Conservation (phyloP, 371 early-diverging fungal species). For the Nosema granulosis region DNA sequence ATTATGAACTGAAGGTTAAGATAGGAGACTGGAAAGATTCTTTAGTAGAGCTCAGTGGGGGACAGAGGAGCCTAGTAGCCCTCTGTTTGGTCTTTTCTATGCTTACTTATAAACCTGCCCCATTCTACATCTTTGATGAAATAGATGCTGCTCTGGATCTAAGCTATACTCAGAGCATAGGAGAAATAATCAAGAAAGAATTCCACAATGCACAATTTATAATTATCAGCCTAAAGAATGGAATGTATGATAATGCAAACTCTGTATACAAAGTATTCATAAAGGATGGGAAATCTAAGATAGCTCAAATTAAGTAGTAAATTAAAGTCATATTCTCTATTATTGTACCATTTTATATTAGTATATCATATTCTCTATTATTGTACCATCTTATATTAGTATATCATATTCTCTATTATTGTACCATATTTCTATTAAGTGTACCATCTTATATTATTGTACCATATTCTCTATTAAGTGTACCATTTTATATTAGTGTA, state of each 20-base stretch:
- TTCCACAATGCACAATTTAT: slow-evolving; percentile 96
- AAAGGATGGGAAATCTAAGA: slow-evolving; percentile 85
- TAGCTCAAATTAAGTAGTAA: slow-evolving; percentile 71
- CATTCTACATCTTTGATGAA: slow-evolving; percentile 99
- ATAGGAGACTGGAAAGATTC: slow-evolving; percentile 94
- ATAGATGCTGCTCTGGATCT: slow-evolving; percentile 97
- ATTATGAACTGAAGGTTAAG: slow-evolving; percentile 85
- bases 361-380: too few relatives aligned
- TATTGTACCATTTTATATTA: too few relatives aligned
- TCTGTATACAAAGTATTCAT: slow-evolving; percentile 88
- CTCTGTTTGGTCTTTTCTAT: slow-evolving; percentile 89
- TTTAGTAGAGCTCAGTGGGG: slow-evolving; percentile 91
- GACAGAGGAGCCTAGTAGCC: slow-evolving; percentile 91
- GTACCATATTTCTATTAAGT: too few relatives aligned
- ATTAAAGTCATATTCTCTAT: too few relatives aligned
- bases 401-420: too few relatives aligned
- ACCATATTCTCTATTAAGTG: too few relatives aligned
- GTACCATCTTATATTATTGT: too few relatives aligned
- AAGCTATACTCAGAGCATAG: slow-evolving; percentile 96
- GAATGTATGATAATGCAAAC: slow-evolving; percentile 98
- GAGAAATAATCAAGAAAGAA: slow-evolving; percentile 82
- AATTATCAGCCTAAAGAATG: slow-evolving; percentile 96
- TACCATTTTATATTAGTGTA: too few relatives aligned
- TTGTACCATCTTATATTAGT: too few relatives aligned
- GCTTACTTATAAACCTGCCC: slow-evolving; percentile 94